A percentile compares a stretch with the other conserved stretches of the same genome.
Evolutionary conservation across 768 basidiomycete genomes (phyloP).

Genomic region (Myochromella boudieri): DNA sequence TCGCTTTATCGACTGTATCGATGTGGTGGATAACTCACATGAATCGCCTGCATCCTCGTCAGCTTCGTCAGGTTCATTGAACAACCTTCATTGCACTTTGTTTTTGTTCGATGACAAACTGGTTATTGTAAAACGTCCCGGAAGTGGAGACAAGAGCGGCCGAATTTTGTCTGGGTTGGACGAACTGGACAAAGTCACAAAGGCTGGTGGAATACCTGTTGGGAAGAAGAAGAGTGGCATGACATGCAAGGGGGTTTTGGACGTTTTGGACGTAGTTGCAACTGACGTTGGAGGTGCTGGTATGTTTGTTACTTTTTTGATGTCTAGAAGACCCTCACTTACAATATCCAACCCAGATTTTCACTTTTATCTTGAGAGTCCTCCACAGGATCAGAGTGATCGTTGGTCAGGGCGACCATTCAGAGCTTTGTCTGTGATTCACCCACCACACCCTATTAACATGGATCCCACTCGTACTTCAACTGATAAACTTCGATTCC

Average conservation of each 20-base stretch:
- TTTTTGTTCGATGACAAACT: slow-evolving; percentile 95
- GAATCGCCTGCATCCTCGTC: slow-evolving; percentile 50
- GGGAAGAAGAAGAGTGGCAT: slow-evolving; percentile 79
- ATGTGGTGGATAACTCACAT: slow-evolving; percentile 78
- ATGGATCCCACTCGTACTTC: slow-evolving; percentile 65
- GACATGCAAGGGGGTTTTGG: slow-evolving; percentile 82
- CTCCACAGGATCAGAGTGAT: slow-evolving; percentile 80
- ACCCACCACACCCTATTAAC: slow-evolving; percentile 66
- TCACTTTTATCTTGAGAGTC: slow-evolving; percentile 79
- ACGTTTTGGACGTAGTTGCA: slow-evolving; percentile 79
- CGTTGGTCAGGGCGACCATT: slow-evolving; percentile 88
- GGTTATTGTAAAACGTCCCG: slow-evolving; percentile 85
- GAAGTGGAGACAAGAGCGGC: slow-evolving; percentile 73
- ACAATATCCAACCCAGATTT: slow-evolving; percentile 55
- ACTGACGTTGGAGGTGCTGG: slow-evolving; percentile 87
- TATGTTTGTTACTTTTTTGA: slow-evolving; percentile 32
- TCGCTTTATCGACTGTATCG: slow-evolving; percentile 88
- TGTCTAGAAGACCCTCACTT: neutral
- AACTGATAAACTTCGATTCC: slow-evolving; percentile 75
- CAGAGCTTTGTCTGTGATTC: slow-evolving; percentile 75
- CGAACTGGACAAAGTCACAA: slow-evolving; percentile 71
- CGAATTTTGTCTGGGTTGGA: slow-evolving; percentile 73
- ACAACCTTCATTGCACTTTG: slow-evolving; percentile 77
- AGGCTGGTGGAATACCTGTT: slow-evolving; percentile 57
- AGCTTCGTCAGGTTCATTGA: slow-evolving; percentile 38